Evolutionary conservation across 2,329 filamentous ascomycete species (phyloP), one percentile per base, ranked within the genome.

Genomic region (Neodidymelliopsis sp.): DNA sequence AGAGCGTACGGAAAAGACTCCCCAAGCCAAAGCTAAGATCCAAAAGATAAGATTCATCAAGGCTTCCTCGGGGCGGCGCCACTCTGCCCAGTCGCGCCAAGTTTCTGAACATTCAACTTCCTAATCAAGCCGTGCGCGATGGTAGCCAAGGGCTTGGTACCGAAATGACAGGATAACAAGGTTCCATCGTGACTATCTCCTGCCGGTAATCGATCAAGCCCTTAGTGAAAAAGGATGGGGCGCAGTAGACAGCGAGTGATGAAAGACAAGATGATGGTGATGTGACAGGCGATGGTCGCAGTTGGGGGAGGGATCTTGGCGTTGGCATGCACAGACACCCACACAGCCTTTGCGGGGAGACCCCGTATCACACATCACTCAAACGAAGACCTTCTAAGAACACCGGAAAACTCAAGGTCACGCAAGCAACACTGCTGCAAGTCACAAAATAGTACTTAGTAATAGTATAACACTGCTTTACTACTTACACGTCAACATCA

Each of bases 71-170:
- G 15, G 53, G 29, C 24, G 30, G 16, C 23, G 18, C 22, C 27
- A 43, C 33, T 12, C n/a, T 33, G 50, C 54, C 54, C 47, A 57
- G 54, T 25, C 35, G 27, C 29, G 52, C 54, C 56, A 55, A 57
- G 57, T 18, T 44, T 23, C 47, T 34, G 23, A 29, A 37, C 31
- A 46, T 28, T 36, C 35, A 51, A 51, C 48, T 51, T 30, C 48
- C 41, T 51, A 45, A 36, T 51, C 22, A 46, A 51, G 48, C 31
- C 20, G 41, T 29, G 38, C 24, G 13, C 24, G 30, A 49, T 47
- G 43, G 33, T 42, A 44, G 58, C 59, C 59, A 62, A 61, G 59
- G 48, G 36, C 57, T 60, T 62, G 57, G 57, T 41, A 13, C 30
- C 16, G 15, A 35, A 31, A 10, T 25, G 27, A 42, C 25, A 43